A percentile compares a stretch with the other conserved stretches of the same genome.
These are phyloP conservation scores for Clathrus columnatus DNA, from an alignment of 768 basidiomycete genomes.

Conservation along the genomic window DNA sequence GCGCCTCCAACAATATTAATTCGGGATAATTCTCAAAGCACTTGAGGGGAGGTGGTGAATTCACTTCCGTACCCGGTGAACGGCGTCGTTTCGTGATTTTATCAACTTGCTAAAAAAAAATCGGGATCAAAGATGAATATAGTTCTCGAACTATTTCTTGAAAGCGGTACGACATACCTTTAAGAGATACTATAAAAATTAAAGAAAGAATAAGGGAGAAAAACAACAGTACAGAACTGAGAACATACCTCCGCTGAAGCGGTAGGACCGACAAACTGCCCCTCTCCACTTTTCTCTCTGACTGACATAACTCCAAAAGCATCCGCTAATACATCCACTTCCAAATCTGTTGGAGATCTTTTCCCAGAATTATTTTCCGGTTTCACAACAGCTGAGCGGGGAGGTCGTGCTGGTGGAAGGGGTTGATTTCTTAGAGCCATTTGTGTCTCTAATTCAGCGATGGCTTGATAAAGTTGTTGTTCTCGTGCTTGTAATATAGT, in stretches of 20 bases:
- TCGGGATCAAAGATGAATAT: background rate
- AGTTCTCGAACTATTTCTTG: no score
- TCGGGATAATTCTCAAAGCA: background rate
- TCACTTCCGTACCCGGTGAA: background rate
- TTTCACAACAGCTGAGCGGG: background rate
- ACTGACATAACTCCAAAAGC: background rate
- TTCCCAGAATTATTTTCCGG: background rate
- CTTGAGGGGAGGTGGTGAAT: background rate
- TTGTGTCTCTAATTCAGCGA: background rate
- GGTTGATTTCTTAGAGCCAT: background rate
- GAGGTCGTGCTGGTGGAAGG: background rate
- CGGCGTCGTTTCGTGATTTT: background rate
- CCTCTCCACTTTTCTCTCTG: background rate
- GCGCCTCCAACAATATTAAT: background rate
- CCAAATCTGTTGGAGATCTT: background rate
- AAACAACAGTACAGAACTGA: no score
- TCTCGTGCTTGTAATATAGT: background rate
- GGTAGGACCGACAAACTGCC: background rate
- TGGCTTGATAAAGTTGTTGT: background rate
- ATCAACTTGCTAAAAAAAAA: background rate
- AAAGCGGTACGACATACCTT: background rate
- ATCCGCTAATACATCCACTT: background rate
- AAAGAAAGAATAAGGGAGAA: background rate
- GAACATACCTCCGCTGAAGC: background rate
- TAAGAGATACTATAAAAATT: background rate